Percentiles rank a stretch among this genome's conserved stretches.
phyloP scores from a whole-genome alignment of 2,329 filamentous ascomycete species.

The Penicillium glabrum region DNA sequence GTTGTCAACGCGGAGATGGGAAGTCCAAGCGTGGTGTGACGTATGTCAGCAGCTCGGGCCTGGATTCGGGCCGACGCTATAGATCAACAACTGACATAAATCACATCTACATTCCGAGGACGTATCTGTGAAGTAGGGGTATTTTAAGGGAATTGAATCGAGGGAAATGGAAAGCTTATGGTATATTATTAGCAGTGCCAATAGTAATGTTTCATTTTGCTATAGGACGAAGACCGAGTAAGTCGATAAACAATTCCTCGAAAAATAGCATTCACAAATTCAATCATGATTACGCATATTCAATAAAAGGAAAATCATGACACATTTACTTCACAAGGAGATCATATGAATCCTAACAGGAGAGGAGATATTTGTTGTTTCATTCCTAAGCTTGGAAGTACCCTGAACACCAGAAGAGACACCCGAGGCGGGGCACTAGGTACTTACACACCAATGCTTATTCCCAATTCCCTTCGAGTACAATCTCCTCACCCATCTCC shows the following conservation, averaged over 20 bases:
- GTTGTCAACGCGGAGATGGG: constrained; percentile 24
- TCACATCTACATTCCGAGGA: neutral
- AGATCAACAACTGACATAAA: neutral
- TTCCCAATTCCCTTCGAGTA: constrained; percentile 8
- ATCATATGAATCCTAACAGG: too few relatives aligned
- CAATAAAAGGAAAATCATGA: too few relatives aligned
- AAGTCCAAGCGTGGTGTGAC: constrained; percentile 23
- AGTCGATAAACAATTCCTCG: too few relatives aligned
- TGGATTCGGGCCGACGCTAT: constrained; percentile 9
- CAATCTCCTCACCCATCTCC: constrained; percentile 7
- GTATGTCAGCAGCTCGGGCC: constrained; percentile 20
- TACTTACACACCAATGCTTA: neutral
- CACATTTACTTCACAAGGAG: too few relatives aligned
- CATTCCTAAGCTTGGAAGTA: too few relatives aligned
- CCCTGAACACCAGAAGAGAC: too few relatives aligned
- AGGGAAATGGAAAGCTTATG: neutral
- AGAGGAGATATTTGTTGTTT: too few relatives aligned
- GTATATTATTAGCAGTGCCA: neutral
- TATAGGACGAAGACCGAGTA: neutral
- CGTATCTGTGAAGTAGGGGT: neutral
- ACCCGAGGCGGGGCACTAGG: neutral
- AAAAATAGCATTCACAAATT: too few relatives aligned
- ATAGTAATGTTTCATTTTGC: neutral
- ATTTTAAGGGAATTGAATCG: neutral
- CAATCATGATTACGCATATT: too few relatives aligned